Base-by-base conservation (phyloP, 2,329 filamentous ascomycete species). In the Aureobasidium sp. region DNA sequence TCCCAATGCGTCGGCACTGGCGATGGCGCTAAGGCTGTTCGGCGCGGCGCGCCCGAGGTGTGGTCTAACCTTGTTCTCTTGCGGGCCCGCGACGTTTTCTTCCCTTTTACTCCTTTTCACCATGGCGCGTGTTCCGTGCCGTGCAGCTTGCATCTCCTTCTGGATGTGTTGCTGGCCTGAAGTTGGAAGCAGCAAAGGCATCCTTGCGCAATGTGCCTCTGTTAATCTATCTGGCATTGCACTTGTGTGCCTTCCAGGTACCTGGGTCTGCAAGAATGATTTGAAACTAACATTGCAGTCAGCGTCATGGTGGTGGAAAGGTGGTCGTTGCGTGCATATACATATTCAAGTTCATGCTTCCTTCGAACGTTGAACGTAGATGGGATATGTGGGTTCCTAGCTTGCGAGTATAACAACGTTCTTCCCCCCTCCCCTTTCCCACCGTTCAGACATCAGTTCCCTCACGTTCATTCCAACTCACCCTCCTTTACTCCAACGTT, bases 381-480 rank as follows among this genome's bases (percentile, higher is more conserved):
- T 37, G 10, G 23, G 5, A 59, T 44, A 51, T 44, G 46, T 50
- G 46, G 57, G 27, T 51, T 50, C 44, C 44, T 50, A 60, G 46
- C 57, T 41, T 42, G 27, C 55, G 46, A 60, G 57, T 60, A 60
- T 60, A 60, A 46, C 44, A 51, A 60, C 57, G 57, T 50, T 60
- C 37, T 13, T 32, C 32, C 55, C 53, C 55, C 53, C 55, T 41
- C 42, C 53, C 53, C 53, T 20, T 58, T 58, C 15, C 23, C 23
- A 58, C 20, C 55, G 32, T 34, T 26, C 42, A 58, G n/a, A 60
- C 44, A 60, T 51, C 57, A 51, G 15, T 42, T 20, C 34, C n/a
- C 27, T 26, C 29, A 23, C n/a, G 10, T 59, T 59, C 39, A 20
- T 17, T n/a, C 41, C 42, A 59, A 59, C 55, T 42, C 26, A 58